Evolutionary conservation across 1,284 basidiomycete genomes (phyloP).

Genomic region (Vanrija humicola): DNA sequence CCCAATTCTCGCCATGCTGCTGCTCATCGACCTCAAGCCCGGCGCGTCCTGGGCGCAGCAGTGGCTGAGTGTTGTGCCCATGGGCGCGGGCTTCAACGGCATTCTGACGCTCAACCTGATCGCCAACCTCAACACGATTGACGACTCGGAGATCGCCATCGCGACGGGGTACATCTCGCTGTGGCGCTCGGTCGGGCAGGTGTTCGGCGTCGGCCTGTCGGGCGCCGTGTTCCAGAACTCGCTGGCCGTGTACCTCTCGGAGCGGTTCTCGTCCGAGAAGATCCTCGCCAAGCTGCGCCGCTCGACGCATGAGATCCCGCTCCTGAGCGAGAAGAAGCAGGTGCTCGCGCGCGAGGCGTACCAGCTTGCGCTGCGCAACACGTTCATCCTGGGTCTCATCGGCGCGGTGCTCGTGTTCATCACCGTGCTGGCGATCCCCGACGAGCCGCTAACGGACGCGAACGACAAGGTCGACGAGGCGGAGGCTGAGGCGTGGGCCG

Average conservation of each 20-base stretch:
- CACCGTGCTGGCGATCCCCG: slow-evolving; percentile 12
- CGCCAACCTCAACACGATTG: slow-evolving; percentile 26
- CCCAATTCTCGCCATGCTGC: slow-evolving; percentile 25
- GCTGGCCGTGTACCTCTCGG: slow-evolving; percentile 13
- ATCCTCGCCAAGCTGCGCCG: slow-evolving; percentile 23
- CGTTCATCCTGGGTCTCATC: slow-evolving; percentile 24
- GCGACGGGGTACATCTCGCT: slow-evolving; percentile 29
- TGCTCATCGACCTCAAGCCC: slow-evolving; percentile 14
- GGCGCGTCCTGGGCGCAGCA: slow-evolving; percentile 13
- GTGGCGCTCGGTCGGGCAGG: slow-evolving; percentile 28
- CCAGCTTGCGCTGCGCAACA: slow-evolving; percentile 18
- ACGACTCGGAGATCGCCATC: slow-evolving; percentile 23
- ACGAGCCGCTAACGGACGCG: background rate
- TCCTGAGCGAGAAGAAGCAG: slow-evolving; percentile 14
- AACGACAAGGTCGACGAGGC: background rate
- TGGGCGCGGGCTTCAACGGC: slow-evolving; percentile 29
- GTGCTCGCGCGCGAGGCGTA: slow-evolving; percentile 23
- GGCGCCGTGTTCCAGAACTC: slow-evolving; percentile 29
- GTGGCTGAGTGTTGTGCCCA: slow-evolving; percentile 29
- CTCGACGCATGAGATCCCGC: slow-evolving; percentile 20
- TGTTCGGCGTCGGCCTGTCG: slow-evolving; percentile 28
- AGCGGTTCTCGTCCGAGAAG: slow-evolving; percentile 19
- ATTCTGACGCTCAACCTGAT: slow-evolving; percentile 23
- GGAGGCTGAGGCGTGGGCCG: background rate
- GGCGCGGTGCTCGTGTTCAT: slow-evolving; percentile 20